Evolutionary conservation across 805 yeast genomes (phyloP).

Genomic region (Pichia scutulata): DNA sequence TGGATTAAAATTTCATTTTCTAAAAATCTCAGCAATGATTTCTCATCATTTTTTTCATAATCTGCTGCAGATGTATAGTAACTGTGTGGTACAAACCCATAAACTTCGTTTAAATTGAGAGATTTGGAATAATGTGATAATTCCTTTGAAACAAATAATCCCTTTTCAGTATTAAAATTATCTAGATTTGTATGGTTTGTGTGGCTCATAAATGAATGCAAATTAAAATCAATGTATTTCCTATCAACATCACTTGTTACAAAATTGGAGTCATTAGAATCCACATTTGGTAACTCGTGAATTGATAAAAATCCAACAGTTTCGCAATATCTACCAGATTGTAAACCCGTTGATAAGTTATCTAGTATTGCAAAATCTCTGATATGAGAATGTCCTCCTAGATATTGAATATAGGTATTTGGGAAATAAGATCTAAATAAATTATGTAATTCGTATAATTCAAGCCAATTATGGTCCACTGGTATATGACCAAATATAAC

Average conservation of each 20-base stretch:
- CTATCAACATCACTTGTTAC: constrained; percentile 34
- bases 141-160: constrained; percentile 38
- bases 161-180: constrained; percentile 48
- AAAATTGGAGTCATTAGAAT: neutral
- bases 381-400: constrained; percentile 93
- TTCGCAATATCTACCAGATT: constrained; percentile 89
- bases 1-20: constrained; percentile 43
- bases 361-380: constrained; percentile 76
- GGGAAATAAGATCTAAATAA: constrained; percentile 55
- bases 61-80: constrained; percentile 67
- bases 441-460: constrained; percentile 39
- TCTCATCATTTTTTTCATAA: constrained; percentile 38
- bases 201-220: constrained; percentile 63
- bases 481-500: constrained; percentile 80
- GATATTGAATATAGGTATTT: constrained; percentile 61
- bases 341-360: constrained; percentile 62
- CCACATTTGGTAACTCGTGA: constrained; percentile 4
- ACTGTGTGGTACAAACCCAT: constrained; percentile 60
- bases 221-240: constrained; percentile 76
- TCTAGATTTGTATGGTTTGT: constrained; percentile 26
- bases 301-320: constrained; percentile 85
- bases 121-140: constrained; percentile 35
- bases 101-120: constrained; percentile 45
- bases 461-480: constrained; percentile 47
- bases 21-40: constrained; percentile 52